Conservation (phyloP, 208 protist genomes). For the Phytomonas francai region DNA sequence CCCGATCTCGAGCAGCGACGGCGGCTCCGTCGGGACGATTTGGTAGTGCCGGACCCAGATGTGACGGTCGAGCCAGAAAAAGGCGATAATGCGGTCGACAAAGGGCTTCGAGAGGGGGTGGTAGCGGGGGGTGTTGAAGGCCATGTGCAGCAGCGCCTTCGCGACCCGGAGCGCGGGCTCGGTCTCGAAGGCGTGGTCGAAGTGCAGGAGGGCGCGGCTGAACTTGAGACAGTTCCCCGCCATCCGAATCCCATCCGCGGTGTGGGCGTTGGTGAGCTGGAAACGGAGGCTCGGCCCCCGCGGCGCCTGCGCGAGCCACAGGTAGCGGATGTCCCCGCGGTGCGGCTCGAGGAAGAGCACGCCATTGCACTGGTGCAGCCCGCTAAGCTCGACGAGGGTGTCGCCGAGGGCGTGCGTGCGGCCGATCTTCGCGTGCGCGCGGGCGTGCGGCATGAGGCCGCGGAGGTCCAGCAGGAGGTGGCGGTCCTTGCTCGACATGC, state of each 20-base stretch:
- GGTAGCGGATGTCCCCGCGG: slow-evolving; percentile 85
- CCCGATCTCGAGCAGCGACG: slow-evolving; percentile 94
- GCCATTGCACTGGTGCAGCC: slow-evolving; percentile 91
- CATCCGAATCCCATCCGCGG: slow-evolving; percentile 96
- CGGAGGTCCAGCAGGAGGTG: slow-evolving; percentile 93
- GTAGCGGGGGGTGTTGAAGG: slow-evolving; percentile 93
- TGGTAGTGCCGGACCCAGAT: slow-evolving; percentile 99
- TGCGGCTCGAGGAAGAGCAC: slow-evolving; percentile 90
- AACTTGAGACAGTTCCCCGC: slow-evolving; percentile 98
- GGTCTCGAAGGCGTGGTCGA: slow-evolving; percentile 95
- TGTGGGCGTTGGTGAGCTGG: slow-evolving; percentile 94
- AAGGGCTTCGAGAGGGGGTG: slow-evolving; percentile 98
- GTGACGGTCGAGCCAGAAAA: slow-evolving; percentile 93
- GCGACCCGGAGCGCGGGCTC: slow-evolving; percentile 87
- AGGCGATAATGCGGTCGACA: slow-evolving; percentile 96
- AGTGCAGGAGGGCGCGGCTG: slow-evolving; percentile 94
- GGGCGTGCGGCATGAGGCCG: slow-evolving; percentile 91
- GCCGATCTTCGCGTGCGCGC: slow-evolving; percentile 89
- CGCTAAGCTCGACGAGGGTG: slow-evolving; percentile 83
- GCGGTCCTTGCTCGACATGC: slow-evolving; percentile 86
- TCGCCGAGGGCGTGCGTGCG: slow-evolving; percentile 54
- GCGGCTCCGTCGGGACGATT: slow-evolving; percentile 62
- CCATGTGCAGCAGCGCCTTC: slow-evolving; percentile 94
- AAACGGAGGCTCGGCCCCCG: slow-evolving; percentile 94
- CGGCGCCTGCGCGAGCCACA: slow-evolving; percentile 92